Conservation (phyloP, 1,284 basidiomycete species). For the Cryptococcus hybrid region DNA sequence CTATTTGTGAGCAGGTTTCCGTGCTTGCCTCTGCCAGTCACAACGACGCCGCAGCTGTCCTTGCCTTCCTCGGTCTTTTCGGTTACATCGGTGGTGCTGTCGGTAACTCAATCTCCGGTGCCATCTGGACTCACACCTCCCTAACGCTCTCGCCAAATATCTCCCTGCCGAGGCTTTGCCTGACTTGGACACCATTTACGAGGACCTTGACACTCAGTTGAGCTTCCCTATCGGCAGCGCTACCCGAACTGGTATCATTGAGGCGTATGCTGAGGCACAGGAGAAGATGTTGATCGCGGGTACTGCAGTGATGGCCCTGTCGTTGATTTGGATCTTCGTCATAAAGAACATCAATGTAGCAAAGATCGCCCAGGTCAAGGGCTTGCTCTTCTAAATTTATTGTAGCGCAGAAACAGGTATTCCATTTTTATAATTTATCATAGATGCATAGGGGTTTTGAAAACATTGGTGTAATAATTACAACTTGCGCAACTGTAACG, state of each 20-base stretch:
- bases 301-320: conserved; percentile 29
- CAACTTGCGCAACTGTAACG: no score
- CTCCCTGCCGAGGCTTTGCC: conserved; percentile 40
- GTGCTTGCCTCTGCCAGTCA: conserved; percentile 45
- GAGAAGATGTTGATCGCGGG: conserved; percentile 42
- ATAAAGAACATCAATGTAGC: conserved; percentile 41
- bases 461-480: no score
- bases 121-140: conserved; percentile 52
- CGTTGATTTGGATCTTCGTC: conserved; percentile 23
- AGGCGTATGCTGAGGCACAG: conserved; percentile 37
- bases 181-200: conserved; percentile 33
- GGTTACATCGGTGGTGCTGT: conserved; percentile 46
- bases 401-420: no score
- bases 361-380: conserved; percentile 33
- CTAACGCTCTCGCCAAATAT: conserved; percentile 25
- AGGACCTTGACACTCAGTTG: conserved; percentile 32
- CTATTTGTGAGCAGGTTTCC: conserved; percentile 47
- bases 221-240: conserved; percentile 28
- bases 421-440: no score
- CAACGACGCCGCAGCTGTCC: conserved; percentile 49
- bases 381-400: conserved; percentile 29
- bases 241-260: conserved; percentile 30
- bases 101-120: conserved; percentile 46
- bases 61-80: conserved; percentile 46
- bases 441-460: no score